Evolutionary conservation across 108 stramenopile genomes (phyloP), one percentile per base, ranked within the genome.

Genomic region (Cylindrotheca fusiformis): DNA sequence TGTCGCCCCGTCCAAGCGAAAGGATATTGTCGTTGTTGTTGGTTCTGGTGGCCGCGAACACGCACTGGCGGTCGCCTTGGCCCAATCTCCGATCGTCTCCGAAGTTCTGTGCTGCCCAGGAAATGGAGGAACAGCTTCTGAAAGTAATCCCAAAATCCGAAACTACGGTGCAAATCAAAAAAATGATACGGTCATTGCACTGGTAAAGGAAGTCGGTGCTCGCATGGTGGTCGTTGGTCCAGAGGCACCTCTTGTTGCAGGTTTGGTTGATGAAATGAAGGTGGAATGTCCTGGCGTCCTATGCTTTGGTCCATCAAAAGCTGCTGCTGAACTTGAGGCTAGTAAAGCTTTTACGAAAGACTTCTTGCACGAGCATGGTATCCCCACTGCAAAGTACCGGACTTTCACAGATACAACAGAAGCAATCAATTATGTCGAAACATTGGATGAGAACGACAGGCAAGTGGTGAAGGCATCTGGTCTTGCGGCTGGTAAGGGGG

Each of bases 401-500:
- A 96, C 73, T 60, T 99, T 99, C 71, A 94, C 90, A 10, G 81
- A 88, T 32, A 67, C 69, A 44, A 76, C 76, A 4, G 94, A 91
- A 68, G 95, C 92, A 26, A 78, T 95, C 48, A 80, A 85, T 44
- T 95, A 93, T 69, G 91, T 95, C 27, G 68, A 85, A 65, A 76
- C 80, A 17, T 68, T 90, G 41, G 79, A 72, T 49, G 82, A 83
- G 26, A 80, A 77, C 48, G 88, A 96, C 69, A 85, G 88, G 28
- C 97, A 97, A 41, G 98, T 99, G 10, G 95, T 99, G 71, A 99
- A 99, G 81, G 97, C 97, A 32, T 97, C 96, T 31, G 99, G 99
- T 30, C 84, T 99, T 26, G 99, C 99, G 22, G 99, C 97, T 21
- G 99, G 99, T 33, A 99, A 99, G 75, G 99, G 99, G 25, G 99